Percentiles rank a stretch among this genome's conserved stretches.
Conservation (phyloP, 805 yeast species). For the Hagleromyces aurorensis region DNA sequence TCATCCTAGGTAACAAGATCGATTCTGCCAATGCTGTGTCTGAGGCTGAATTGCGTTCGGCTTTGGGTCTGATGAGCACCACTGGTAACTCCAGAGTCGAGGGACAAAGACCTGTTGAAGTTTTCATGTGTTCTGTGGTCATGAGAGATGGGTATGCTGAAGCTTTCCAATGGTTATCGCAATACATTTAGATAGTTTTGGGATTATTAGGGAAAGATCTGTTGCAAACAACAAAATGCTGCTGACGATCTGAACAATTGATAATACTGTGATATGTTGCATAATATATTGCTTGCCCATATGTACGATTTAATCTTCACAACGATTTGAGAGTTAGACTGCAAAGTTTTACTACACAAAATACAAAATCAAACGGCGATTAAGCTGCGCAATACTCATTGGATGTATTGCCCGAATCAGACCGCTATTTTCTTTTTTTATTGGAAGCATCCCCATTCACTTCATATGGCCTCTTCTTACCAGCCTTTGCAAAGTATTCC, state of each 20-base stretch:
- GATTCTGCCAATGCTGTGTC: conserved; percentile 91
- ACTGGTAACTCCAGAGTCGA: conserved; percentile 78
- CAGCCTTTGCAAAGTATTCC: conserved; percentile 69
- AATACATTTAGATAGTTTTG: conserved; percentile 55
- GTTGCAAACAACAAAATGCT: too few relatives aligned
- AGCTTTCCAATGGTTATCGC: conserved; percentile 97
- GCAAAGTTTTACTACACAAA: too few relatives aligned
- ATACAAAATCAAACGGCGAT: too few relatives aligned
- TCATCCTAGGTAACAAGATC: conserved; percentile 92
- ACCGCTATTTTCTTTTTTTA: conserved; percentile 13
- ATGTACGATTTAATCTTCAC: too few relatives aligned
- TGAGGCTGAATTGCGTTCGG: conserved; percentile 88
- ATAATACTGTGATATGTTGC: too few relatives aligned
- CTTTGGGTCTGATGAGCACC: conserved; percentile 78
- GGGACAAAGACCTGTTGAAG: conserved; percentile 83
- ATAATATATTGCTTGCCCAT: too few relatives aligned
- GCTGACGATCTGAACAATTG: too few relatives aligned
- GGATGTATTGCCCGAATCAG: too few relatives aligned
- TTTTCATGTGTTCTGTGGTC: conserved; percentile 95
- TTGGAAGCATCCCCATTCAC: conserved; percentile 23
- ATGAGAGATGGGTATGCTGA: conserved; percentile 99
- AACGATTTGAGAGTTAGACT: too few relatives aligned
- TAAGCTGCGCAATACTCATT: too few relatives aligned
- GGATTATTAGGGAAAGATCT: too few relatives aligned
- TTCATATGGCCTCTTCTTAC: conserved; percentile 48